Conservation (phyloP, 306 rosid genomes). For the Prinsepia uniflora region DNA sequence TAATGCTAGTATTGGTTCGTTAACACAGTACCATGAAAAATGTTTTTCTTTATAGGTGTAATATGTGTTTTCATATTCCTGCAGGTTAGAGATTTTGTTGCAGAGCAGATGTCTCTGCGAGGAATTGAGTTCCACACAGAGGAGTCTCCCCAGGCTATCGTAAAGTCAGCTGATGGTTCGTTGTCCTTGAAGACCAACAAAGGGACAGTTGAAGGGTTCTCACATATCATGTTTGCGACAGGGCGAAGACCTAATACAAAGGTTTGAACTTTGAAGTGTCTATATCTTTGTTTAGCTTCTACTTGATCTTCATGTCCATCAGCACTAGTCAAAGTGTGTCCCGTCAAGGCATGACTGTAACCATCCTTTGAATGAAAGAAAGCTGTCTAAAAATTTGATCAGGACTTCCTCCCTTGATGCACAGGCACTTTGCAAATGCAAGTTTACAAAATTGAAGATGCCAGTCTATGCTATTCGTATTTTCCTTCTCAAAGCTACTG, state of each 20-base stretch:
- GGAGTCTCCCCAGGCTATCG: constrained; percentile 77
- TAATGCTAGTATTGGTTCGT: constrained; percentile 5
- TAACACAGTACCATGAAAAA: constrained; percentile 1
- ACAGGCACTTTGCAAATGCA: neutral
- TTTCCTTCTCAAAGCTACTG: constrained; percentile 9
- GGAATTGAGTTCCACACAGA: constrained; percentile 82
- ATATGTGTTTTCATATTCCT: constrained; percentile 27
- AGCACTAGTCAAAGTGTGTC: neutral
- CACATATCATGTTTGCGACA: constrained; percentile 94
- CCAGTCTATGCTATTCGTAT: constrained; percentile 1
- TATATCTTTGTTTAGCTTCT: neutral
- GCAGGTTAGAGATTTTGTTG: constrained; percentile 83
- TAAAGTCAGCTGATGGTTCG: constrained; percentile 71
- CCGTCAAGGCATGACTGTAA: constrained; percentile 1
- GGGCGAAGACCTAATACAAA: constrained; percentile 90
- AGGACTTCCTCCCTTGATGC: constrained; percentile 6
- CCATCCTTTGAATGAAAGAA: neutral
- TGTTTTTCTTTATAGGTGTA: constrained; percentile 14
- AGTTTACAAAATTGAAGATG: constrained; percentile 22
- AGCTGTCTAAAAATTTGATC: neutral
- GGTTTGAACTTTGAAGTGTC: constrained; percentile 40
- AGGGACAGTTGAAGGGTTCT: constrained; percentile 79
- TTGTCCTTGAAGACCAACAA: constrained; percentile 85
- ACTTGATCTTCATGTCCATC: neutral
- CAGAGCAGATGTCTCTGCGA: constrained; percentile 81